Conservation (phyloP, 73 alveolate genomes). For the Paramecium caudatum region DNA sequence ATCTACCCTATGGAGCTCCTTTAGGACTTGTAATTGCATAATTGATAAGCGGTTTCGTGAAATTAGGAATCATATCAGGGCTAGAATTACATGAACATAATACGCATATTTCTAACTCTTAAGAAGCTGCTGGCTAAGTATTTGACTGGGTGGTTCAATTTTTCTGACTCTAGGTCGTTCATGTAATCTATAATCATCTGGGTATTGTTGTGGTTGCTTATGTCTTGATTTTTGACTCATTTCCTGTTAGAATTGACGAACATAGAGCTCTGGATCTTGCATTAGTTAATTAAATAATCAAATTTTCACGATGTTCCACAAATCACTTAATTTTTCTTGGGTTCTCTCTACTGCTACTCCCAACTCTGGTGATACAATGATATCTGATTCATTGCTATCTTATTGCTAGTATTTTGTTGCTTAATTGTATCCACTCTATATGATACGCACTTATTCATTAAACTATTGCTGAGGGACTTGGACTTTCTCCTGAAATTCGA, state of each 20-base stretch:
- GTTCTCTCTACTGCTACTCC: conserved; percentile 21
- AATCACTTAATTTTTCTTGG: conserved; percentile 8
- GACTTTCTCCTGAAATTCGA: not conserved
- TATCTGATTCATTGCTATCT: not conserved
- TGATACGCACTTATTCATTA: conserved; percentile 1
- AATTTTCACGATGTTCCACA: conserved; percentile 18
- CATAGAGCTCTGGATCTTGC: conserved; percentile 55
- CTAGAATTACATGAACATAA: not conserved
- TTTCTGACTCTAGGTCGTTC: conserved; percentile 44
- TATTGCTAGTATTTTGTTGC: not conserved
- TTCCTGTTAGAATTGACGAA: conserved; percentile 19
- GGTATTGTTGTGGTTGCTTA: not conserved
- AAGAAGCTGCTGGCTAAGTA: not conserved
- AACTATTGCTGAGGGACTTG: not conserved
- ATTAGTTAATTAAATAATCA: not conserved
- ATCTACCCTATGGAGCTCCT: conserved; percentile 29
- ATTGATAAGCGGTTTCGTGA: conserved; percentile 46
- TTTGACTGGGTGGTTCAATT: conserved; percentile 18
- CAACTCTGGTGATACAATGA: not conserved
- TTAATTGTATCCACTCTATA: not conserved
- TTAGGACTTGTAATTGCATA: conserved; percentile 13
- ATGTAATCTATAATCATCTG: conserved; percentile 41
- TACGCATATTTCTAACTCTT: conserved; percentile 19
- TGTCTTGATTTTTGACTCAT: not conserved
- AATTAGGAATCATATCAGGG: not conserved